These are phyloP conservation scores for Prillingera fragicola DNA, from an alignment of 1,284 basidiomycete species.

Conservation along the genomic window DNA sequence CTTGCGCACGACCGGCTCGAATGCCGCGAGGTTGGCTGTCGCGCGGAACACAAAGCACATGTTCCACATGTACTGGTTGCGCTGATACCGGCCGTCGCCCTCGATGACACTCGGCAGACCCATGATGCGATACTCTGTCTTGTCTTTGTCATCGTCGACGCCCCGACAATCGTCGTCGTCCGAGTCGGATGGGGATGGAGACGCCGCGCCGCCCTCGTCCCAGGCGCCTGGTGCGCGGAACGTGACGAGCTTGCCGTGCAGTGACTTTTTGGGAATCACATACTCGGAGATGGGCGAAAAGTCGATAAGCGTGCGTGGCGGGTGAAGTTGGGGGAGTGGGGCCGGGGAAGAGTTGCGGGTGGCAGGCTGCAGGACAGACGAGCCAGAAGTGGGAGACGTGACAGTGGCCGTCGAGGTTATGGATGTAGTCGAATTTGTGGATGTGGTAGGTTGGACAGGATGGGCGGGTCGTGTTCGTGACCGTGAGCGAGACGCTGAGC, in stretches of 20 bases:
- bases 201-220: too few relatives aligned
- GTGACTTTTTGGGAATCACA: constrained; percentile 78
- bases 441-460: background rate
- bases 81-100: constrained; percentile 58
- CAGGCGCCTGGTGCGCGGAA: constrained; percentile 36
- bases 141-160: constrained; percentile 6
- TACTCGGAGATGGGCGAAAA: constrained; percentile 89
- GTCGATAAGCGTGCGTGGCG: constrained; percentile 61
- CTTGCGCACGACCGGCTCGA: constrained; percentile 93
- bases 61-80: constrained; percentile 91
- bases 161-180: constrained; percentile 50
- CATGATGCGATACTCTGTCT: constrained; percentile 63
- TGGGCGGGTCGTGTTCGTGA: constrained; percentile 13
- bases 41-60: constrained; percentile 91
- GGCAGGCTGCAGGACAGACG: background rate
- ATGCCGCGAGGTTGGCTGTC: constrained; percentile 82
- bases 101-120: constrained; percentile 77
- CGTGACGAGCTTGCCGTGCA: constrained; percentile 83
- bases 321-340: background rate
- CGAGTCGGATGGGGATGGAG: background rate
- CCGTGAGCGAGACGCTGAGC: constrained; percentile 23
- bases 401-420: background rate
- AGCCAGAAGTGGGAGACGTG: background rate
- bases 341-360: background rate
- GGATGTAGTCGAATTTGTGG: background rate